Conservation (phyloP, 441 rosid species). For the Croton setiger region DNA sequence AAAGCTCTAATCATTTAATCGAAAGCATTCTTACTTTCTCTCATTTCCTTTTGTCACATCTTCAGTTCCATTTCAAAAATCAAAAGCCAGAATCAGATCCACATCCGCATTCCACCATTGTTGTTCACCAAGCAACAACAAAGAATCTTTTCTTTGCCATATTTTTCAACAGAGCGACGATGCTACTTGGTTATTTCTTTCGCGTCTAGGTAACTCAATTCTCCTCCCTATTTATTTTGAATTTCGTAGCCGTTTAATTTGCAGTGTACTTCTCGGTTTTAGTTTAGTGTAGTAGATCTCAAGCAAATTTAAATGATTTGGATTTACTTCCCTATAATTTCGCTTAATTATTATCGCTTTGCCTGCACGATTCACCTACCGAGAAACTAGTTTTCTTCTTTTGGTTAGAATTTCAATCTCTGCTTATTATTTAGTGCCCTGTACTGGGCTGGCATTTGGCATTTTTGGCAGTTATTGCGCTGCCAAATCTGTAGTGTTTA, state of each 20-base stretch:
- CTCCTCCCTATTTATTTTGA: background rate
- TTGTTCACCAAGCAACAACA: background rate
- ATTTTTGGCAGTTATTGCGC: background rate
- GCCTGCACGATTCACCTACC: background rate
- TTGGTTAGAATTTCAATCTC: background rate
- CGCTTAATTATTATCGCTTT: background rate
- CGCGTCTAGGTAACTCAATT: background rate
- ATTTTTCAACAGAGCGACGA: background rate
- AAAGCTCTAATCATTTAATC: background rate
- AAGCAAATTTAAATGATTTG: background rate
- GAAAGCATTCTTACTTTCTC: background rate
- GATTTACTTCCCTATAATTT: background rate
- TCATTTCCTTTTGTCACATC: background rate
- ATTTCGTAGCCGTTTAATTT: background rate
- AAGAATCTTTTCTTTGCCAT: background rate
- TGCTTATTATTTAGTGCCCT: background rate
- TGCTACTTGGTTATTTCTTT: background rate
- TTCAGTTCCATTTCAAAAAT: background rate
- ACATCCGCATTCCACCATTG: constrained; percentile 1
- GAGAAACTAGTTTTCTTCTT: background rate
- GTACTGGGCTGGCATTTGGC: background rate
- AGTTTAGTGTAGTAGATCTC: background rate
- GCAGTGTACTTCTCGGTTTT: background rate
- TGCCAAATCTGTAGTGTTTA: constrained; percentile 5
- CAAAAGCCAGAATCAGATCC: background rate